These are phyloP conservation scores for Neurospora tetraspora DNA, from an alignment of 495 filamentous ascomycete species.

Conservation along the genomic window DNA sequence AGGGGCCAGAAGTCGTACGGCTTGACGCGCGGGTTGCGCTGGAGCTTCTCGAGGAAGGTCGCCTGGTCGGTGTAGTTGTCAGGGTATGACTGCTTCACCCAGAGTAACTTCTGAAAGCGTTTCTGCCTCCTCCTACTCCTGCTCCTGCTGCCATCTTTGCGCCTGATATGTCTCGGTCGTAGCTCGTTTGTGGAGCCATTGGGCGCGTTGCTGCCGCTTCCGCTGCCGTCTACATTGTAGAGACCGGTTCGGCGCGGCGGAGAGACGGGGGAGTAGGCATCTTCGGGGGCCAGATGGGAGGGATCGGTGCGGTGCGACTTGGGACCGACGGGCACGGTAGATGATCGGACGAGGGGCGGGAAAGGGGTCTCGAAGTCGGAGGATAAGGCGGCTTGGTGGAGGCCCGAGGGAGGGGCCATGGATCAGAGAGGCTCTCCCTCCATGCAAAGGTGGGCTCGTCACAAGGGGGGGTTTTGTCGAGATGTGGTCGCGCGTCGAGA, in stretches of 20 bases:
- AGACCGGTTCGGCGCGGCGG: slow-evolving; percentile 44
- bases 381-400: slow-evolving; percentile 19
- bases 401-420: slow-evolving; percentile 29
- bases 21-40: slow-evolving; percentile 86
- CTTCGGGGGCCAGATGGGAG: slow-evolving; percentile 65
- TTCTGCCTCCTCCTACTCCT: slow-evolving; percentile 48
- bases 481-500: background rate
- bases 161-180: slow-evolving; percentile 19
- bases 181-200: slow-evolving; percentile 2
- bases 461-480: background rate
- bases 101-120: slow-evolving; percentile 90
- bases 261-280: slow-evolving; percentile 60
- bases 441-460: slow-evolving; percentile 11
- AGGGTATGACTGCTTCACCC: slow-evolving; percentile 96
- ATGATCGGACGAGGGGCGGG: slow-evolving; percentile 25
- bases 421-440: slow-evolving; percentile 6
- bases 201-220: slow-evolving; percentile 5
- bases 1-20: slow-evolving; percentile 98
- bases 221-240: slow-evolving; percentile 25
- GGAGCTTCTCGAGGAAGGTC: slow-evolving; percentile 90
- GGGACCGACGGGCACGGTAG: slow-evolving; percentile 29
- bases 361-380: slow-evolving; percentile 20
- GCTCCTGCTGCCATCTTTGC: slow-evolving; percentile 22
- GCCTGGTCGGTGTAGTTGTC: slow-evolving; percentile 97
- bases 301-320: slow-evolving; percentile 32